A percentile compares a stretch with the other conserved stretches of the same genome.
These are phyloP conservation scores for Amylocystis lapponica DNA, from an alignment of 768 basidiomycete genomes.

Conservation along the genomic window DNA sequence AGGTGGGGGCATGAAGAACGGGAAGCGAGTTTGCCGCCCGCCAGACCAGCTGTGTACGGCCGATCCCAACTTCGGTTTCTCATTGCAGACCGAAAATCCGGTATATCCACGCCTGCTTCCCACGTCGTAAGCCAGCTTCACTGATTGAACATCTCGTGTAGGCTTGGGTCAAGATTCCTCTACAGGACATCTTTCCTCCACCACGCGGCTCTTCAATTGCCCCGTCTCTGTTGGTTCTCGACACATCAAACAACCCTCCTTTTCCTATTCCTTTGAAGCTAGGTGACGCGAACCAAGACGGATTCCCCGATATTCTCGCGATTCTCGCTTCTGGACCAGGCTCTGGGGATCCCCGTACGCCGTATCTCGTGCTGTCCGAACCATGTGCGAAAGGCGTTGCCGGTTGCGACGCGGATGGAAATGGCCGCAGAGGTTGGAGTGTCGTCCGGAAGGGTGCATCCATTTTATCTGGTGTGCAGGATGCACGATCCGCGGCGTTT, in stretches of 20 bases:
- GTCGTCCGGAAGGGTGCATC: constrained; percentile 53
- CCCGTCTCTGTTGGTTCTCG: constrained; percentile 61
- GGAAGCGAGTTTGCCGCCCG: constrained; percentile 57
- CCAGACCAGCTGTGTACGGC: constrained; percentile 78
- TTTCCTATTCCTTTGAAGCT: constrained; percentile 75
- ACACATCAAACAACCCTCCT: constrained; percentile 57
- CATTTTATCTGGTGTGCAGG: constrained; percentile 58
- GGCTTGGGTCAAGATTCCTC: constrained; percentile 62
- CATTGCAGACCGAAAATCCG: constrained; percentile 50
- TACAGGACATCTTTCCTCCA: constrained; percentile 52
- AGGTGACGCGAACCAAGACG: constrained; percentile 90
- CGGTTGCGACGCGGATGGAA: constrained; percentile 50
- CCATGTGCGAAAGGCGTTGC: constrained; percentile 48
- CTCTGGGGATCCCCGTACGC: constrained; percentile 36
- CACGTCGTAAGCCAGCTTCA: constrained; percentile 5
- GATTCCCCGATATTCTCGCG: constrained; percentile 83
- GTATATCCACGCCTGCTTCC: no score
- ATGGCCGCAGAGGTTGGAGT: constrained; percentile 59
- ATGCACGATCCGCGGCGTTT: constrained; percentile 75
- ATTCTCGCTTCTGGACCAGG: constrained; percentile 44
- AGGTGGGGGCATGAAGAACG: constrained; percentile 42
- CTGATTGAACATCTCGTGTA: constrained; percentile 22
- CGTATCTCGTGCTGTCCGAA: constrained; percentile 58
- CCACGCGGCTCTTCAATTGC: constrained; percentile 19
- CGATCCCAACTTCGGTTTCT: constrained; percentile 77